A percentile compares a stretch with the other conserved stretches of the same genome.
Conservation (phyloP, 164 flowering plant genomes). For the Vitis amurensis region DNA sequence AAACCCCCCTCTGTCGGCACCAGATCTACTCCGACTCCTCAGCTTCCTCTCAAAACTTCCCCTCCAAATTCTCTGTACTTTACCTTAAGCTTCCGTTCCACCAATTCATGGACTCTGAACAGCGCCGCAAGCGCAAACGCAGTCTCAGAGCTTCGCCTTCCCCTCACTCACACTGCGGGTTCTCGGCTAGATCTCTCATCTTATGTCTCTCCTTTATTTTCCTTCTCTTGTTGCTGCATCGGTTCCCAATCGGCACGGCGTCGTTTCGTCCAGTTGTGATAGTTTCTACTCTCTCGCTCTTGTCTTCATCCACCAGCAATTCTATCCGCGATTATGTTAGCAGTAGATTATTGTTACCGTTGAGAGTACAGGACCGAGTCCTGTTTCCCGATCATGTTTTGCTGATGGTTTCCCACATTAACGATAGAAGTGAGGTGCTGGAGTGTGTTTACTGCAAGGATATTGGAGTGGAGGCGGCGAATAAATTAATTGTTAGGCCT, state of each 20-base stretch:
- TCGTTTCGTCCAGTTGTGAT: slow-evolving; percentile 32
- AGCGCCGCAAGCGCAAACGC: slow-evolving; percentile 50
- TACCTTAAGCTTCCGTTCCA: no score
- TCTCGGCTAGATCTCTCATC: slow-evolving; percentile 34
- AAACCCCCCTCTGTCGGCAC: no score
- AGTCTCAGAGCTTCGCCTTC: slow-evolving; percentile 5
- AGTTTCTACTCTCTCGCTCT: slow-evolving; percentile 19
- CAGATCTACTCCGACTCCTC: no score
- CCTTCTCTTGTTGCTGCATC: slow-evolving; percentile 25
- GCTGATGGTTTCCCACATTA: slow-evolving; percentile 29
- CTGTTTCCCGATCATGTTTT: slow-evolving; percentile 74
- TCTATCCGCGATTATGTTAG: slow-evolving; percentile 18
- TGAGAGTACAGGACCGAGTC: slow-evolving; percentile 49
- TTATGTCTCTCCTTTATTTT: slow-evolving; percentile 36
- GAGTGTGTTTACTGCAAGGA: slow-evolving; percentile 40
- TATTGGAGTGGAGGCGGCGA: background rate
- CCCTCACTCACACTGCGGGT: slow-evolving; percentile 7
- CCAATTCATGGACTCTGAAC: slow-evolving; percentile 33
- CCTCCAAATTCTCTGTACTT: no score
- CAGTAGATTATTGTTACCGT: background rate
- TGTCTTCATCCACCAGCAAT: slow-evolving; percentile 20
- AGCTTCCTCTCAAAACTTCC: no score
- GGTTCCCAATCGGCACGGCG: slow-evolving; percentile 17
- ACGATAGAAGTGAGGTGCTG: slow-evolving; percentile 7
- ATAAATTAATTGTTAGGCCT: slow-evolving; percentile 7